Percentiles rank a stretch among this genome's conserved stretches.
Evolutionary conservation across 371 early-diverging fungal species (phyloP).

Genomic region (Mucor ambiguus): DNA sequence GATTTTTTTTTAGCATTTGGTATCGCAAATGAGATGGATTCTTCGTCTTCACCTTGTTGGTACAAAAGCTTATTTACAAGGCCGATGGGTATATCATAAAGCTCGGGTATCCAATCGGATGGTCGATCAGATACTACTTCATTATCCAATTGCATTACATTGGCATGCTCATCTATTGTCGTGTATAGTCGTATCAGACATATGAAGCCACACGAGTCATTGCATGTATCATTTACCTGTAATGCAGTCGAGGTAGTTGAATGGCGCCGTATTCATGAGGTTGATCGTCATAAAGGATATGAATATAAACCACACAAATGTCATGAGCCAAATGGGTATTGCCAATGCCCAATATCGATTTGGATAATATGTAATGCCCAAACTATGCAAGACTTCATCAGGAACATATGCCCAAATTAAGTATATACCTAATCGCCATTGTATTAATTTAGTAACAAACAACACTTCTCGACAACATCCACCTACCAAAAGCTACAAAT

Average conservation of each 20-base stretch:
- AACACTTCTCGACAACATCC: neutral
- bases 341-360: conserved; percentile 80
- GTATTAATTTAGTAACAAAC: neutral
- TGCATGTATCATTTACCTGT: conserved; percentile 56
- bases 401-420: conserved; percentile 83
- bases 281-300: conserved; percentile 67
- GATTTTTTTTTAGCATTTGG: neutral
- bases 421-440: conserved; percentile 47
- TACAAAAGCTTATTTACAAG: conserved; percentile 67
- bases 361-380: conserved; percentile 83
- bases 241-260: conserved; percentile 65
- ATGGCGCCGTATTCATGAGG: conserved; percentile 69
- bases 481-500: conserved; percentile 66
- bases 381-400: conserved; percentile 66
- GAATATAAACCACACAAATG: conserved; percentile 71
- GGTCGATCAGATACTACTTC: conserved; percentile 44
- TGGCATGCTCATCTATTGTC: conserved; percentile 60
- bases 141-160: conserved; percentile 44
- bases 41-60: conserved; percentile 24
- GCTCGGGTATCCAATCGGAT: conserved; percentile 69
- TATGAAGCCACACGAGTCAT: neutral
- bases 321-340: conserved; percentile 74
- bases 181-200: neutral
- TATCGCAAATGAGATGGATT: neutral
- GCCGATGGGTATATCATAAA: conserved; percentile 74